Evolutionary conservation across 1,284 basidiomycete genomes (phyloP), one percentile per base, ranked within the genome.

Genomic region (Sporisorium graminicola): DNA sequence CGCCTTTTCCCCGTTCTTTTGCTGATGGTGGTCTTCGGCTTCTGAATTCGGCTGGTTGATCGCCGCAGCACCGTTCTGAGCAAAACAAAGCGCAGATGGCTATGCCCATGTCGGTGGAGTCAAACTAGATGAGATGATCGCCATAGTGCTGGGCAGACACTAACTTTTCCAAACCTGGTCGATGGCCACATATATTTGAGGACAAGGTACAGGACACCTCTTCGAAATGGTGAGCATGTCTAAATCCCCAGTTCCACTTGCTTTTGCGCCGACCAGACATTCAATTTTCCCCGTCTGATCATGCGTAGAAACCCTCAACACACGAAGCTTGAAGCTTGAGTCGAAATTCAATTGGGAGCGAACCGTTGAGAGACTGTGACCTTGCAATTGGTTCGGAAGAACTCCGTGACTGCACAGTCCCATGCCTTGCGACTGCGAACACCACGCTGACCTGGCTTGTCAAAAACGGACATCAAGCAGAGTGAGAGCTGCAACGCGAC

Each of bases 71-170:
- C 53, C 5, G 22, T 55, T 18, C 18, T 10, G 16, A 33, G 18
- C n/a, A n/a, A n/a, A 10, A 51, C 5, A 47, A 16, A 33, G 27
- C n/a, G 5, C 31, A 27, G 40, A 18, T 31, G 53, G 37, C 53
- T 43, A 42, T 43, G 52, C 37, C 4, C 16, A 42, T 54, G 52
- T 24, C 50, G 50, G 50, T 18, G n/a, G 37, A 37, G 20, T n/a
- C 26, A 35, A 20, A 33, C 6, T 12, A 31, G 18, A 5, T 20
- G 44, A 24, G 24, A 16, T 13, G 44, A 47, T 47, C 16, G 44
- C 26, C 22, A 8, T 26, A 2, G 24, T 47, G 44, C 24, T 20
- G 40, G 10, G 40, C 40, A 20, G 5, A 31, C 29, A 31, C 5
- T 5, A 5, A 10, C 29, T 31, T 31, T 31, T 5, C 29, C 29